Evolutionary conservation across 441 rosid species (phyloP).

Genomic region (Pelargonium australe): DNA sequence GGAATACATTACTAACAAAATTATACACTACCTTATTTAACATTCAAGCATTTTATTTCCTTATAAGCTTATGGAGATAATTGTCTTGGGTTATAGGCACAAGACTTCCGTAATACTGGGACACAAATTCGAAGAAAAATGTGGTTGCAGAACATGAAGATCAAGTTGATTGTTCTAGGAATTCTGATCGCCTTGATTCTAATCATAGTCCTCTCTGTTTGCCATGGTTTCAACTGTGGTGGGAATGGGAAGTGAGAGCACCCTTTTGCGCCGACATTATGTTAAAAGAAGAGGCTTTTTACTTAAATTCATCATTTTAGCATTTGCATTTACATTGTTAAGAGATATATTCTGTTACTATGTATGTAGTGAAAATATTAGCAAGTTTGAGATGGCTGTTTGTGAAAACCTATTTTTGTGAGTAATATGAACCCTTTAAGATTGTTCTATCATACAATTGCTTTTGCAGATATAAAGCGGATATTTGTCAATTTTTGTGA

Average conservation of each 20-base stretch:
- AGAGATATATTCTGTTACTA: background rate
- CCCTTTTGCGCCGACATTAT: background rate
- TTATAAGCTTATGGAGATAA: background rate
- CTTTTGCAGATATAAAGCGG: no score
- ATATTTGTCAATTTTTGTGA: background rate
- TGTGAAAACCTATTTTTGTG: background rate
- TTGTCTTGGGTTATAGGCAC: conserved; percentile 38
- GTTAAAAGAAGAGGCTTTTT: conserved; percentile 1
- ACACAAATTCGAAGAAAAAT: conserved; percentile 58
- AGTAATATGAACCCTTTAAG: background rate
- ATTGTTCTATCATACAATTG: no score
- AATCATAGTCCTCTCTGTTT: conserved; percentile 58
- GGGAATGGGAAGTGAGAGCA: conserved; percentile 14
- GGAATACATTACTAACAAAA: no score
- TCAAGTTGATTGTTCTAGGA: conserved; percentile 56
- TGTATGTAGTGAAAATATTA: background rate
- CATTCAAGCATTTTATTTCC: background rate
- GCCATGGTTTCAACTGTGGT: conserved; percentile 57
- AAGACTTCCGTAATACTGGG: conserved; percentile 50
- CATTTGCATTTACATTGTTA: background rate
- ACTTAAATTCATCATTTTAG: background rate
- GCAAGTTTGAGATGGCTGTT: background rate
- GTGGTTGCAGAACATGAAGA: conserved; percentile 83
- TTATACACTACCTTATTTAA: background rate
- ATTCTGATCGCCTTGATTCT: conserved; percentile 62